Evolutionary conservation across 345 rosid species (phyloP).

Genomic region (Camelina neglecta): DNA sequence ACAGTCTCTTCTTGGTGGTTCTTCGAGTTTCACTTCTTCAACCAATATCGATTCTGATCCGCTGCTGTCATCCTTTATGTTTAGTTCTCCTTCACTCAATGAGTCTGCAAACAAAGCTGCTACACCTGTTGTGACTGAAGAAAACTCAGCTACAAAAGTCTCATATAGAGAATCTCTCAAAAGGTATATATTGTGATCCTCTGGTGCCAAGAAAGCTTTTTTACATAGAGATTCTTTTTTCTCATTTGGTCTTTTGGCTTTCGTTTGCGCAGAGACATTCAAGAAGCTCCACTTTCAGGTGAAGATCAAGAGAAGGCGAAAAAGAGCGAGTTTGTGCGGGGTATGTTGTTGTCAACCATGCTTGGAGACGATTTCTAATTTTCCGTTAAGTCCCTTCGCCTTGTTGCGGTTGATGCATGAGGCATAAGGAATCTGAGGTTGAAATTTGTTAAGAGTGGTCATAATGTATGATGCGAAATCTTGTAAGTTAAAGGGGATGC

Average conservation of each 20-base stretch:
- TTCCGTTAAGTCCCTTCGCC: conserved; percentile 8
- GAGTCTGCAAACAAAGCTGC: conserved; percentile 38
- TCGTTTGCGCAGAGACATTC: conserved; percentile 47
- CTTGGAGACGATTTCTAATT: conserved; percentile 57
- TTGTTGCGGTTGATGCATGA: conserved; percentile 34
- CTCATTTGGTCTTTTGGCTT: conserved; percentile 18
- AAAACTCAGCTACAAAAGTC: conserved; percentile 25
- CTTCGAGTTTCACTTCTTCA: conserved; percentile 56
- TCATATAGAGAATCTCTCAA: conserved; percentile 46
- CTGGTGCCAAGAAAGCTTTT: background rate
- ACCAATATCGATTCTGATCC: conserved; percentile 71
- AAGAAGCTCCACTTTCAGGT: conserved; percentile 47
- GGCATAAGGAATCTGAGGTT: conserved; percentile 22
- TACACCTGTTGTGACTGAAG: conserved; percentile 22
- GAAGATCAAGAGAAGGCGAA: conserved; percentile 66
- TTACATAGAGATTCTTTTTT: conserved; percentile 2
- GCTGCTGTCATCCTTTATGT: conserved; percentile 70
- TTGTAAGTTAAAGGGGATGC: conserved; percentile 20
- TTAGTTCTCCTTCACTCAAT: conserved; percentile 37
- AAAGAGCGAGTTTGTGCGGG: conserved; percentile 64
- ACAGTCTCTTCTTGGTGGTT: conserved; percentile 71
- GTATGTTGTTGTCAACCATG: conserved; percentile 62
- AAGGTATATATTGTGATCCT: conserved; percentile 47
- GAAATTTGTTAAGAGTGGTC: conserved; percentile 26
- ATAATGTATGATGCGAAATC: conserved; percentile 35